These are phyloP conservation scores for Dactylis glomerata DNA, from an alignment of 176 grass and related monocot genomes.

Conservation along the genomic window DNA sequence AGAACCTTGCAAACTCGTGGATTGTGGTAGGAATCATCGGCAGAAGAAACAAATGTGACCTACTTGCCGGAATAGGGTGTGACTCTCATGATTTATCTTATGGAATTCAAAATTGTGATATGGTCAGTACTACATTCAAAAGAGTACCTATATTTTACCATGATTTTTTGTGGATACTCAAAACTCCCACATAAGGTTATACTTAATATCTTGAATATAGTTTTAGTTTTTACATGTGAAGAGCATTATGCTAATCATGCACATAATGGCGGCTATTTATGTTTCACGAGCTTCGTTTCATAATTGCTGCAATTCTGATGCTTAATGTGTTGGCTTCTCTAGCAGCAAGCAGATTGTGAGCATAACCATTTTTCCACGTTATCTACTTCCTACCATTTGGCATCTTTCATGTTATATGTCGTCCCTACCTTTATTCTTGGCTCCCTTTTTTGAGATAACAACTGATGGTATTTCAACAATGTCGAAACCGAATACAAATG, in stretches of 20 bases:
- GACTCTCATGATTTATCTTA: too few species aligned
- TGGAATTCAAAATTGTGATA: too few species aligned
- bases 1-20: too few species aligned
- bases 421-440: neutral
- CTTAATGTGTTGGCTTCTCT: slow-evolving; percentile 88
- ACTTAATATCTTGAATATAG: slow-evolving; percentile 1
- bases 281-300: slow-evolving; percentile 83
- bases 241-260: neutral
- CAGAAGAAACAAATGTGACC: too few species aligned
- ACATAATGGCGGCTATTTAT: slow-evolving; percentile 18
- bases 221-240: slow-evolving; percentile 3
- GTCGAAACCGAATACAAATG: too few species aligned
- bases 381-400: neutral
- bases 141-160: too few species aligned
- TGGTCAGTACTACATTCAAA: too few species aligned
- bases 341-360: slow-evolving; percentile 84
- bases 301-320: slow-evolving; percentile 81
- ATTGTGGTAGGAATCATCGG: too few species aligned
- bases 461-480: too few species aligned
- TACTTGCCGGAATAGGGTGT: too few species aligned
- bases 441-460: too few species aligned
- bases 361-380: slow-evolving; percentile 9
- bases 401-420: neutral
- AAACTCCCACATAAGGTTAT: slow-evolving; percentile 96
- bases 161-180: too few species aligned